phyloP scores from a whole-genome alignment of 1,139 yeast species.

The Blastobotrys apis region DNA sequence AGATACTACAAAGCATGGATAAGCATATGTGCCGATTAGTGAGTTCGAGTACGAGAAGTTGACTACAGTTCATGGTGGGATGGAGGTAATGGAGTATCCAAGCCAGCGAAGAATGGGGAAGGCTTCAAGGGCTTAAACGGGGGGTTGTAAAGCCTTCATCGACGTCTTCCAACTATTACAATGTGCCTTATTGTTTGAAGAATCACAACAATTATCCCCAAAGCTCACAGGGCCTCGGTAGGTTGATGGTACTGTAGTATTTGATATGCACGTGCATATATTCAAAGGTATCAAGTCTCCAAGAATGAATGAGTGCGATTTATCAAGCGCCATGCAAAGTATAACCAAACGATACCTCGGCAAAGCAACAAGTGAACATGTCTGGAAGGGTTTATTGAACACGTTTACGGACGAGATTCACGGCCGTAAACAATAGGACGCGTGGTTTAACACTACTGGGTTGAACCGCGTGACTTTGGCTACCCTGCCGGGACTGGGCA shows the following conservation, averaged over 20 bases:
- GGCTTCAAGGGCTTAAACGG: too few relatives aligned
- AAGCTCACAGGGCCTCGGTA: too few relatives aligned
- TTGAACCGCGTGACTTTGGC: not conserved
- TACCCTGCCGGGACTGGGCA: constrained; percentile 8
- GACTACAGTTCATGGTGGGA: constrained; percentile 8
- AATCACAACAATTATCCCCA: too few relatives aligned
- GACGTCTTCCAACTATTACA: too few relatives aligned
- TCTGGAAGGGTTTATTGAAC: constrained; percentile 12
- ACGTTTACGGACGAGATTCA: constrained; percentile 10
- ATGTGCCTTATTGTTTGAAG: too few relatives aligned
- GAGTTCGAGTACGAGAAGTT: constrained; percentile 13
- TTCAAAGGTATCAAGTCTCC: constrained; percentile 4
- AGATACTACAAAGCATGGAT: constrained; percentile 14
- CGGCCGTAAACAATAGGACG: constrained; percentile 11
- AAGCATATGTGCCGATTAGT: constrained; percentile 13
- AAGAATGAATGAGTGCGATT: constrained; percentile 9
- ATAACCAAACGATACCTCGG: constrained; percentile 6
- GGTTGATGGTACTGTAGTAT: too few relatives aligned
- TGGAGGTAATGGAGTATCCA: constrained; percentile 10
- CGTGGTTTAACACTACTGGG: constrained; percentile 15
- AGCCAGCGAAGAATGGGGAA: constrained; percentile 10
- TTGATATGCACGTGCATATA: constrained; percentile 7
- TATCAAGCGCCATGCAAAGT: constrained; percentile 9
- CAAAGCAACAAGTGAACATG: constrained; percentile 11
- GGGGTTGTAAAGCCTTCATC: too few relatives aligned